phyloP scores from a whole-genome alignment of 768 basidiomycete genomes.

The Lactifluus pinguis region DNA sequence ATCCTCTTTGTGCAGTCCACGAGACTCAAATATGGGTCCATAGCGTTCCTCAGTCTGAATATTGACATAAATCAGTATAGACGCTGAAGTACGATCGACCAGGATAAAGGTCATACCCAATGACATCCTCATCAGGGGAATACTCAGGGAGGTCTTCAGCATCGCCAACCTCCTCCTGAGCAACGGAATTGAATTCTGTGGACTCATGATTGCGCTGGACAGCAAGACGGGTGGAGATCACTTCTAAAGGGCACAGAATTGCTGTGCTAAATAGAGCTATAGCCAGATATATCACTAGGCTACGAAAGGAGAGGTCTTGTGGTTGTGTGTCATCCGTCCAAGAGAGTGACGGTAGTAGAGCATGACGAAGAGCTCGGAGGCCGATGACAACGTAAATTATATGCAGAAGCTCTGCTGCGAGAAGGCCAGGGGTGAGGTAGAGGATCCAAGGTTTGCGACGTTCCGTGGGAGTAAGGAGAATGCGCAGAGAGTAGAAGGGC shows the following conservation, averaged over 20 bases:
- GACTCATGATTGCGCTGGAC: slow-evolving; percentile 81
- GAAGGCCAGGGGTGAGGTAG: slow-evolving; percentile 67
- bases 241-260: slow-evolving; percentile 68
- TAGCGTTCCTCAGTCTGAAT: slow-evolving; percentile 46
- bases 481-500: slow-evolving; percentile 48
- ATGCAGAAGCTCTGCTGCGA: slow-evolving; percentile 36
- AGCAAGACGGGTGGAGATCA: slow-evolving; percentile 67
- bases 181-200: slow-evolving; percentile 62
- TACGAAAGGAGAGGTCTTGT: slow-evolving; percentile 40
- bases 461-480: slow-evolving; percentile 76
- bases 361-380: slow-evolving; percentile 34
- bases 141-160: slow-evolving; percentile 53
- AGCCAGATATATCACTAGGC: slow-evolving; percentile 45
- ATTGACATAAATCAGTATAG: background rate
- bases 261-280: slow-evolving; percentile 47
- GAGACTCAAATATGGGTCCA: slow-evolving; percentile 69
- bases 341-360: slow-evolving; percentile 51
- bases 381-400: slow-evolving; percentile 38
- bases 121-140: slow-evolving; percentile 69
- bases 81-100: background rate
- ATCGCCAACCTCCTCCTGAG: slow-evolving; percentile 65
- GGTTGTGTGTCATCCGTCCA: slow-evolving; percentile 26
- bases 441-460: slow-evolving; percentile 69
- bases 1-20: slow-evolving; percentile 71
- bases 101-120: slow-evolving; percentile 45